These are phyloP conservation scores for Penicillium lagena DNA, from an alignment of 495 filamentous ascomycete species.

Conservation along the genomic window DNA sequence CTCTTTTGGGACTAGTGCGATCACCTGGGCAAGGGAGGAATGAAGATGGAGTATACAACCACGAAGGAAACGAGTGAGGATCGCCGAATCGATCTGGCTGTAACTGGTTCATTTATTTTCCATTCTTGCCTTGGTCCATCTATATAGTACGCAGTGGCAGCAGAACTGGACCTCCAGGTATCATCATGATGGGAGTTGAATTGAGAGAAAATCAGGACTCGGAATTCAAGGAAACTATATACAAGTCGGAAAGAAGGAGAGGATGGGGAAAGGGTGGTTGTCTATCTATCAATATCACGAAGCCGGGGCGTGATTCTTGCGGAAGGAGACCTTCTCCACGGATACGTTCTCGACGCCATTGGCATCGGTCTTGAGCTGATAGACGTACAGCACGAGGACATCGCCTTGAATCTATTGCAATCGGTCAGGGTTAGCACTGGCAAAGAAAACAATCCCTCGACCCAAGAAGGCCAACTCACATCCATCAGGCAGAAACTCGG, in stretches of 20 bases:
- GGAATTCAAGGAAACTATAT: conserved; percentile 24
- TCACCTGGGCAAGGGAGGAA: not conserved
- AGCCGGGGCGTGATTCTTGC: conserved; percentile 58
- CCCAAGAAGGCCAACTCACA: conserved; percentile 52
- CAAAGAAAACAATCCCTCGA: not conserved
- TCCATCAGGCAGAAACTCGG: conserved; percentile 99
- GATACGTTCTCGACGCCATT: conserved; percentile 87
- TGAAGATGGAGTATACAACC: not conserved
- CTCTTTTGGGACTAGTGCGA: conserved; percentile 29
- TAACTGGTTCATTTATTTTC: too few species aligned
- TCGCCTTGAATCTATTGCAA: conserved; percentile 82
- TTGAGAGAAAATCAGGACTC: conserved; percentile 15
- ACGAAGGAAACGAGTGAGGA: too few species aligned
- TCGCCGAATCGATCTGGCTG: too few species aligned
- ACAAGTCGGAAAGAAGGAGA: conserved; percentile 14
- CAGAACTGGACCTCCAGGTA: conserved; percentile 9
- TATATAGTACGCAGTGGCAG: not conserved
- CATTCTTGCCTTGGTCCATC: too few species aligned
- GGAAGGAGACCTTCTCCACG: conserved; percentile 96
- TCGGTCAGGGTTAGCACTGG: not conserved
- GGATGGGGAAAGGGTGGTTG: not conserved
- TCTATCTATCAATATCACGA: conserved; percentile 17
- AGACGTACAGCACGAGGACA: conserved; percentile 94
- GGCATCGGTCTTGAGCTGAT: conserved; percentile 85
- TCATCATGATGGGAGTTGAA: conserved; percentile 4